A percentile compares a stretch with the other conserved stretches of the same genome.
Evolutionary conservation across 140 eudicot species (phyloP).

Genomic region (Bidens hawaiensis): DNA sequence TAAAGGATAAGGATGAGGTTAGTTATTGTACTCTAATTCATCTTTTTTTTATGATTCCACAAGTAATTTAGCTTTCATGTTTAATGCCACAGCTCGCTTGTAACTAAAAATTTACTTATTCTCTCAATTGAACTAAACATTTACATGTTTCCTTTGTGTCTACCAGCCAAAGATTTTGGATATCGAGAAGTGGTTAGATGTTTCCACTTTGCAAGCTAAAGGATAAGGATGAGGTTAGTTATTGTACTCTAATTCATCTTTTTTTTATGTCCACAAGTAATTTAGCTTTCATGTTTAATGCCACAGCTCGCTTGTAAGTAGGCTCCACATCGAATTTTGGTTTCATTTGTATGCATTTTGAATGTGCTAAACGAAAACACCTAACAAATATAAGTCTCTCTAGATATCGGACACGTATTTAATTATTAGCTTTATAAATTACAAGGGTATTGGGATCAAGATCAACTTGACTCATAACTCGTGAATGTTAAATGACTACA

Average conservation of each 20-base stretch:
- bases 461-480: too few relatives aligned
- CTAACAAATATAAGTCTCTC: too few relatives aligned
- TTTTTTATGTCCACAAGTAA: neutral
- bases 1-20: slow-evolving; percentile 87
- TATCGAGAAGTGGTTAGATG: slow-evolving; percentile 94
- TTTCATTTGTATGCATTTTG: too few relatives aligned
- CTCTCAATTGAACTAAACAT: neutral
- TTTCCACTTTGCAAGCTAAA: slow-evolving; percentile 84
- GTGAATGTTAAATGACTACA: too few relatives aligned
- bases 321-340: too few relatives aligned
- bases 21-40: slow-evolving; percentile 26
- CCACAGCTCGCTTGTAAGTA: too few relatives aligned
- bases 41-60: neutral
- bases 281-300: neutral
- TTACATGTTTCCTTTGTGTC: slow-evolving; percentile 12
- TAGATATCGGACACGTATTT: too few relatives aligned
- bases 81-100: neutral
- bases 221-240: slow-evolving; percentile 88
- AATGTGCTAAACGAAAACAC: too few relatives aligned
- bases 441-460: too few relatives aligned
- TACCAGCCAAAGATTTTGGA: slow-evolving; percentile 92
- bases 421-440: too few relatives aligned
- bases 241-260: neutral
- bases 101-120: too few relatives aligned
- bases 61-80: neutral